These are phyloP conservation scores for Fusarium sp. DNA, from an alignment of 2,329 filamentous ascomycete species.

Conservation along the genomic window DNA sequence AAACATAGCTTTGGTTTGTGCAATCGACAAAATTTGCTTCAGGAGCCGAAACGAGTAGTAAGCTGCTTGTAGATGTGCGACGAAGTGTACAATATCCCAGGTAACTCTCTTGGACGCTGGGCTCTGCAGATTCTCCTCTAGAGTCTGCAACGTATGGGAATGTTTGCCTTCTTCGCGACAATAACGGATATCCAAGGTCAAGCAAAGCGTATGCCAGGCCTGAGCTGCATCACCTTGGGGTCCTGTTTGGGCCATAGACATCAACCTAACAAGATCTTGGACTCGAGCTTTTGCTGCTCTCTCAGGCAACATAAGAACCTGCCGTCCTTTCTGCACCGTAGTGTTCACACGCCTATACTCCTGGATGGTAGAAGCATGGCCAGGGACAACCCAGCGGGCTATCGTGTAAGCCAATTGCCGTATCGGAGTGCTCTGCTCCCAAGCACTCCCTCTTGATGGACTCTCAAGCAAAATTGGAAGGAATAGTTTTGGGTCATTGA, in stretches of 20 bases:
- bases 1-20: constrained; percentile 3
- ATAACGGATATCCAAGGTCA: constrained; percentile 49
- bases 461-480: constrained; percentile 74
- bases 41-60: constrained; percentile 72
- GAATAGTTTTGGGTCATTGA: constrained; percentile 63
- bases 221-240: not conserved
- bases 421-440: constrained; percentile 65
- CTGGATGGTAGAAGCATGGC: constrained; percentile 41
- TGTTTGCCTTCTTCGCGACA: constrained; percentile 49
- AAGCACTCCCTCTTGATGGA: constrained; percentile 67
- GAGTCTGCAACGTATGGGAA: constrained; percentile 42
- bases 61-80: constrained; percentile 70
- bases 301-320: constrained; percentile 37
- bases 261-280: constrained; percentile 41
- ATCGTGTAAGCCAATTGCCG: constrained; percentile 69
- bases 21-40: constrained; percentile 52
- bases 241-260: constrained; percentile 25
- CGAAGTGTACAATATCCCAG: constrained; percentile 73
- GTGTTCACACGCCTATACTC: constrained; percentile 57
- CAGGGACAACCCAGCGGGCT: constrained; percentile 48
- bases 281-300: constrained; percentile 17
- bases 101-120: constrained; percentile 27
- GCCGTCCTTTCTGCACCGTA: constrained; percentile 48
- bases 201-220: constrained; percentile 48
- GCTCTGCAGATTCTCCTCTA: constrained; percentile 33